Base-by-base conservation (phyloP, 75 land plant species). In the Gnetum montanum region DNA sequence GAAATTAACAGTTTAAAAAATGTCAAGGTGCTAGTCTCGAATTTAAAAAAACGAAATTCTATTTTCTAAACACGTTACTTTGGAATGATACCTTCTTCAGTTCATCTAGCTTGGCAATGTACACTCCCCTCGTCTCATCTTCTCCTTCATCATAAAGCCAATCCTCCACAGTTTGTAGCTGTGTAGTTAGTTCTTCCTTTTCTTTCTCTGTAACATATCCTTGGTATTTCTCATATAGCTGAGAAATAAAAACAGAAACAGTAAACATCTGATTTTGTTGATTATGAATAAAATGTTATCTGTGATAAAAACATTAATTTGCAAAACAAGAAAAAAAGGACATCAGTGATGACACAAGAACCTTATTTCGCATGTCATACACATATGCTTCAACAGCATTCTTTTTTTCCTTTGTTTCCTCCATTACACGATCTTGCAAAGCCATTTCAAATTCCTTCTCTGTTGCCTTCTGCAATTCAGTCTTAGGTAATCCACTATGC, bases 131-230 rank as follows among this genome's bases (percentile, higher is more conserved):
- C n/a, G 82, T 76, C 61, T 92, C 94, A 67, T 92, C 90, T 50
- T 84, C 95, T 18, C 97, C 95, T 47, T 92, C 97, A 27, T 88
- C 97, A 68, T 92, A 92, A 34, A 93, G 37, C 98, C 96, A 93
- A 61, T 93, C 90, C 54, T 93, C 98, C 1, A 81, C 84, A 48
- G 75, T 73, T 44, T 88, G 96, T 34, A 93, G 82, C 63, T 60
- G 67, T 26, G 60, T 59, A 11, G 72, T 41, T 19, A 93, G 58
- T 38, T 58, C 69, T 7, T 84, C 90, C 45, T 63, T 71, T 33
- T 89, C 96, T 13, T 58, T 5, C 0, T 66, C 81, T 3, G 79
- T 80, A 0, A 83, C 86, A 64, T 79, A 85, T 0, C 77, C 81
- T 29, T 75, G 74, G 19, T 82, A 93, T 59, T 77, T 85, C 51